Percentiles rank a stretch among this genome's conserved stretches.
Evolutionary conservation across 2,329 filamentous ascomycete genomes (phyloP).

Genomic region (Mariannaea sp.): DNA sequence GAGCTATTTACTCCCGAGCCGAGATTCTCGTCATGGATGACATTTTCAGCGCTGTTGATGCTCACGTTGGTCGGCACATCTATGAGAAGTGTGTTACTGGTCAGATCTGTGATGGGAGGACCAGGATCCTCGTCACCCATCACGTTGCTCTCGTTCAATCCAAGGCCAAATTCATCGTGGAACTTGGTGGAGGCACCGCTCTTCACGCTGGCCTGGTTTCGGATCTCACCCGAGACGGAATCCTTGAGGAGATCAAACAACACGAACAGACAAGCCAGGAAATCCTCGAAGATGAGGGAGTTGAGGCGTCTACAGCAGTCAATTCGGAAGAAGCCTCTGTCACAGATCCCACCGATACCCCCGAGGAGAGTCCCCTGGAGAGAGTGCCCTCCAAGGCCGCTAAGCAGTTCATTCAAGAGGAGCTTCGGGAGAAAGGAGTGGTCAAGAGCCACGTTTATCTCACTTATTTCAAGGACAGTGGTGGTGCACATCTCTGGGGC

Average conservation of each 20-base stretch:
- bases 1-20: slow-evolving; percentile 79
- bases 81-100: slow-evolving; percentile 78
- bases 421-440: slow-evolving; percentile 71
- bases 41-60: slow-evolving; percentile 82
- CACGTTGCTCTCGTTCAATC: slow-evolving; percentile 74
- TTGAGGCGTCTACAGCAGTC: slow-evolving; percentile 51
- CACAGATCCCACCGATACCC: slow-evolving; percentile 45
- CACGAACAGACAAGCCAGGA: slow-evolving; percentile 56
- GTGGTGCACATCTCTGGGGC: slow-evolving; percentile 65
- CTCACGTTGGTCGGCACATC: slow-evolving; percentile 78
- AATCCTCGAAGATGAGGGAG: slow-evolving; percentile 54
- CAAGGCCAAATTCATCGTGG: slow-evolving; percentile 73
- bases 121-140: slow-evolving; percentile 80
- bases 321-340: slow-evolving; percentile 58
- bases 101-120: slow-evolving; percentile 69
- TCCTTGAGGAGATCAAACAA: slow-evolving; percentile 60
- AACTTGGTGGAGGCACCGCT: slow-evolving; percentile 71
- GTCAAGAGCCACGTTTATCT: slow-evolving; percentile 71
- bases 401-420: slow-evolving; percentile 77
- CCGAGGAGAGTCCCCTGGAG: slow-evolving; percentile 49
- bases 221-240: slow-evolving; percentile 64
- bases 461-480: slow-evolving; percentile 69
- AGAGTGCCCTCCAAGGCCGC: slow-evolving; percentile 58
- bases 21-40: slow-evolving; percentile 80
- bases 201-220: slow-evolving; percentile 67